A percentile compares a stretch with the other conserved stretches of the same genome.
These are phyloP conservation scores for Taphrina flavorubra DNA, from an alignment of 1,139 yeast genomes.

Conservation along the genomic window DNA sequence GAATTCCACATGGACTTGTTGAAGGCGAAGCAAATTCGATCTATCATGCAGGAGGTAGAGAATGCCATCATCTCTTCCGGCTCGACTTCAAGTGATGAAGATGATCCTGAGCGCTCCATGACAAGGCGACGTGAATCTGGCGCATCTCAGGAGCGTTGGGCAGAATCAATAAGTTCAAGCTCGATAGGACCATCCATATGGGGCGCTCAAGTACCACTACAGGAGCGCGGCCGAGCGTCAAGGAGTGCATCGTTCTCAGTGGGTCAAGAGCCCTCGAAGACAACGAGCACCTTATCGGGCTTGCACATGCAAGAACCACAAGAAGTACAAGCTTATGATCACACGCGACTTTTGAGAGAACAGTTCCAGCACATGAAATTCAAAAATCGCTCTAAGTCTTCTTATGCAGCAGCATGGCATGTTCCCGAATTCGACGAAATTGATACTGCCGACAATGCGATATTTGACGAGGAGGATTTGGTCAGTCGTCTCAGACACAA, in stretches of 20 bases:
- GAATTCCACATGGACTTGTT: slow-evolving; percentile 17
- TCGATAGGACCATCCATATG: slow-evolving; percentile 24
- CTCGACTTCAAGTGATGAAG: slow-evolving; percentile 31
- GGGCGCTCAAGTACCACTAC: slow-evolving; percentile 15
- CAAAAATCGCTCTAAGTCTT: slow-evolving; percentile 36
- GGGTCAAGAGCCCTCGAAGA: slow-evolving; percentile 21
- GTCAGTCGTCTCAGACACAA: slow-evolving; percentile 7
- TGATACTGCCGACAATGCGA: slow-evolving; percentile 26
- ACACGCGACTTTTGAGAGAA: slow-evolving; percentile 29
- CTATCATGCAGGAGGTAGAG: slow-evolving; percentile 36
- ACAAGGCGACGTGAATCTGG: slow-evolving; percentile 22
- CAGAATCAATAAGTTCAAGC: slow-evolving; percentile 22
- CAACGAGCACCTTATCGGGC: not conserved
- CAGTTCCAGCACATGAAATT: slow-evolving; percentile 39
- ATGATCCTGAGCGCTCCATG: slow-evolving; percentile 21
- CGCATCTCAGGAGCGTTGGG: slow-evolving; percentile 37
- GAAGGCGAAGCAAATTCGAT: slow-evolving; percentile 36
- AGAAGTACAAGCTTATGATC: slow-evolving; percentile 19
- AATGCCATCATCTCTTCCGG: slow-evolving; percentile 22
- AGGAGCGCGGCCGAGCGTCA: slow-evolving; percentile 34
- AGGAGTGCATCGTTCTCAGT: slow-evolving; percentile 35
- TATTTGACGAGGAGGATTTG: slow-evolving; percentile 30
- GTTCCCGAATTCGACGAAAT: slow-evolving; percentile 25
- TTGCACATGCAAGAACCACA: slow-evolving; percentile 1
- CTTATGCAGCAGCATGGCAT: slow-evolving; percentile 39